phyloP scores from a whole-genome alignment of 2,329 filamentous ascomycete species.

The Beauveria sp. region DNA sequence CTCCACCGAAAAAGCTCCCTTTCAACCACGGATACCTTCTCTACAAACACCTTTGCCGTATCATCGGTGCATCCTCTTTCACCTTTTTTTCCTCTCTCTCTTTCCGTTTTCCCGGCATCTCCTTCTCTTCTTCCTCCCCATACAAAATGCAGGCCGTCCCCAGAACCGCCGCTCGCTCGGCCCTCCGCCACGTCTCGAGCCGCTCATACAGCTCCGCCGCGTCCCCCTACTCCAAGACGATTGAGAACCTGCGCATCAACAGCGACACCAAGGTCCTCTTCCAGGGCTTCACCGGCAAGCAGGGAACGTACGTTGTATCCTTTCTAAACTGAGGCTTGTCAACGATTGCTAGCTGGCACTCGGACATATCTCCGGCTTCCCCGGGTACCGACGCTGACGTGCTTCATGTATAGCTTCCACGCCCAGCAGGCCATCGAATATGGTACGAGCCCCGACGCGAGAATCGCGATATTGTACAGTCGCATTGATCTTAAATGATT shows the following conservation, averaged over 20 bases:
- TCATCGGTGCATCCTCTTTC: background rate
- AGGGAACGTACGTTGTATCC: constrained; percentile 68
- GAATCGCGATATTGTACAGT: background rate
- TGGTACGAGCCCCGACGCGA: constrained; percentile 51
- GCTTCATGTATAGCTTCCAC: constrained; percentile 64
- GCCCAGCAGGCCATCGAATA: constrained; percentile 97
- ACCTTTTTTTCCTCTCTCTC: constrained; percentile 4
- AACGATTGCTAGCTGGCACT: background rate
- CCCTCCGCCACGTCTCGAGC: constrained; percentile 56
- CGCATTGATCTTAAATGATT: background rate
- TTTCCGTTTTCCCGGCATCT: constrained; percentile 13
- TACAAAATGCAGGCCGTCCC: constrained; percentile 77
- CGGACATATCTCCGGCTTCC: background rate
- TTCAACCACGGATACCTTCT: constrained; percentile 3
- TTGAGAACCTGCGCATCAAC: constrained; percentile 88
- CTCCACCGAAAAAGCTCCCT: constrained; percentile 11
- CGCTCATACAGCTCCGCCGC: constrained; percentile 68
- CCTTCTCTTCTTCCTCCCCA: background rate
- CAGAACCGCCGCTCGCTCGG: constrained; percentile 58
- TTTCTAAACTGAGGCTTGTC: background rate
- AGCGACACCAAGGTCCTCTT: constrained; percentile 88
- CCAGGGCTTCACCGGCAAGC: constrained; percentile 96
- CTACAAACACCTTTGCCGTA: background rate
- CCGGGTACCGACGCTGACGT: background rate
- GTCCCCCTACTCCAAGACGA: constrained; percentile 63